phyloP scores from a whole-genome alignment of 352 stramenopile genomes.

The Pythium pyrilobum region DNA sequence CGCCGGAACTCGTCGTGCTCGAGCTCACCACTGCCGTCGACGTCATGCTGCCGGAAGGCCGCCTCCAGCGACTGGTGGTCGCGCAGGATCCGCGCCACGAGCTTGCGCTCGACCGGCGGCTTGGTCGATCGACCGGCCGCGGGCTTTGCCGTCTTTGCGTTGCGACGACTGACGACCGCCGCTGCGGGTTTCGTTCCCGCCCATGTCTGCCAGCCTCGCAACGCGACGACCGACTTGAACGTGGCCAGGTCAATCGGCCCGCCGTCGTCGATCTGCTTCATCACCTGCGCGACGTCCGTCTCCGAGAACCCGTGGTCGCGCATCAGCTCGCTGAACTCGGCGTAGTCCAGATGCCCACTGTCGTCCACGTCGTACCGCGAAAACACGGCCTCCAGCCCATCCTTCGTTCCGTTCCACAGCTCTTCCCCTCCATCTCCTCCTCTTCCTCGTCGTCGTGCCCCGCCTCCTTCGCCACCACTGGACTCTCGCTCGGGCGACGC shows the following conservation, averaged over 20 bases:
- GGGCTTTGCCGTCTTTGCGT: too few relatives aligned
- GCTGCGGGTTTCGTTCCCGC: too few relatives aligned
- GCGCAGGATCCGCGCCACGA: constrained; percentile 24
- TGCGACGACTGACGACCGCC: too few relatives aligned
- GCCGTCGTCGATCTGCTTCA: constrained; percentile 25
- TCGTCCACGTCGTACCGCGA: constrained; percentile 34
- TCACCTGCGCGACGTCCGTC: constrained; percentile 19
- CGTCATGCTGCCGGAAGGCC: constrained; percentile 30
- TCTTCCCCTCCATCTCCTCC: too few relatives aligned
- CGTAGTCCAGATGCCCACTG: constrained; percentile 26
- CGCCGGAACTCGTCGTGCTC: constrained; percentile 42
- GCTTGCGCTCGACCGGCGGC: constrained; percentile 4
- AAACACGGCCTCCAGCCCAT: constrained; percentile 24
- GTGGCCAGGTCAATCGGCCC: constrained; percentile 19
- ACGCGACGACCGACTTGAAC: constrained; percentile 17
- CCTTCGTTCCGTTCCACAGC: too few relatives aligned
- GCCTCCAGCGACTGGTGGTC: constrained; percentile 33
- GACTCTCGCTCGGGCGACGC: too few relatives aligned
- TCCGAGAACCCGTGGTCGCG: constrained; percentile 30
- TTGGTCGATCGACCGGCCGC: not conserved
- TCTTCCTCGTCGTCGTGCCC: not conserved
- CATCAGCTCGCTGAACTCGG: constrained; percentile 29
- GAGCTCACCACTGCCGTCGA: constrained; percentile 37
- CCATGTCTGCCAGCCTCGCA: constrained; percentile 21
- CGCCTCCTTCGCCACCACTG: not conserved